Evolutionary conservation across 2,329 filamentous ascomycete species (phyloP), one percentile per base, ranked within the genome.

Genomic region (Xylariaceae sp.): DNA sequence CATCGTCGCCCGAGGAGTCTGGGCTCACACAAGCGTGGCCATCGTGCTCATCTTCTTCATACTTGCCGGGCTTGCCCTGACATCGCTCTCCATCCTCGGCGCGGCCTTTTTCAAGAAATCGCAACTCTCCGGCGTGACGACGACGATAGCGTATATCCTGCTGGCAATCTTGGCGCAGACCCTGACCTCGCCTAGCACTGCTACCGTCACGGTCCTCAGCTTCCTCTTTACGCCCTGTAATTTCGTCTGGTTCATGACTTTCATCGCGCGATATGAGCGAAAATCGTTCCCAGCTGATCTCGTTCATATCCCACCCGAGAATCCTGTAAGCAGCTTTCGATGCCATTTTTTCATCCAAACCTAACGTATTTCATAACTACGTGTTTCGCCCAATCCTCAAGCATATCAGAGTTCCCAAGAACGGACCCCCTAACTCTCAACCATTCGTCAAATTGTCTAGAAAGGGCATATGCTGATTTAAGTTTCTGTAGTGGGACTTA

Each of bases 221-320:
- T 70, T 96, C 14, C 73, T 97, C 0, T 97, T 97, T 69, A 84
- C 91, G 0, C 90, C 93, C 0, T 96, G 93, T 79, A 93, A 91
- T 65, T 96, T 91, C 68, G 89, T 93, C 14, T 92, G 88, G 70
- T 95, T 93, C 69, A 81, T 87, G 51, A 85, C 89, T 18, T 83
- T 88, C 60, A 82, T 93, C 72, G 90, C 92, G 12, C 86, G 89
- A 42, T 96, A 85, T 70, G 90, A 97, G 73, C 79, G 80, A 59
- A 70, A 86, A 52, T 77, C 84, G 18, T 67, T 78, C 41, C 76
- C 83, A 0, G 82, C 88, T 0, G 83, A 90, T 59, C 75, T 96
- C 2, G 67, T 82, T 3, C 71, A 84, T 41, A 76, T 76, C 1
- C 84, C 89, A 0, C 90, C 91, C 0, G 70, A 79, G 0, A 87